Evolutionary conservation across 345 rosid species (phyloP).

Genomic region (Salix udensis): DNA sequence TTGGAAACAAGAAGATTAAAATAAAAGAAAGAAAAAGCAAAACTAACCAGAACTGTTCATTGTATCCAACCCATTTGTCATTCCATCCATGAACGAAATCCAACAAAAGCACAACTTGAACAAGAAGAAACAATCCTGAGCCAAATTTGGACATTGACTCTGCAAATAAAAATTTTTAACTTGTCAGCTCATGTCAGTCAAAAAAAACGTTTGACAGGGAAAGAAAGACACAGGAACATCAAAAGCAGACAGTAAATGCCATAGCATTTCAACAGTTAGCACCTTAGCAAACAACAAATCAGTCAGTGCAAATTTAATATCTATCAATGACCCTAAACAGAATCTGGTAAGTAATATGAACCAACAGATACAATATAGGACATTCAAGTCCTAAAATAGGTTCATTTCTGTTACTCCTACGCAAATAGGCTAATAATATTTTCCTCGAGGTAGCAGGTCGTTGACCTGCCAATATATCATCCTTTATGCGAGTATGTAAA

Average conservation of each 20-base stretch:
- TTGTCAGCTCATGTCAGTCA: not conserved
- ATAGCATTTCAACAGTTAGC: not conserved
- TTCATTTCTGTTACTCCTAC: not conserved
- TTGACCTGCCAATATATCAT: not conserved
- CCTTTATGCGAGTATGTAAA: not conserved
- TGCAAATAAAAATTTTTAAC: constrained; percentile 26
- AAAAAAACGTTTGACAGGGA: not conserved
- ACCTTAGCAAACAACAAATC: not conserved
- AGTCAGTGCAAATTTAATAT: not conserved
- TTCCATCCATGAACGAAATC: constrained; percentile 99
- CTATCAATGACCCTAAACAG: not conserved
- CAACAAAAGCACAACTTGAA: constrained; percentile 97
- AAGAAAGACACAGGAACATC: not conserved
- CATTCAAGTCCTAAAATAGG: not conserved
- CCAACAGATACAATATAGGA: not conserved
- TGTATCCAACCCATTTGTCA: constrained; percentile 97
- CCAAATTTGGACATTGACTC: constrained; percentile 92
- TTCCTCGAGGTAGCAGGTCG: not conserved
- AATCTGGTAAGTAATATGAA: not conserved
- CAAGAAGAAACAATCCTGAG: constrained; percentile 91
- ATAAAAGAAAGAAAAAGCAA: not conserved
- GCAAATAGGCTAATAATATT: not conserved
- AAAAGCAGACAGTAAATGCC: not conserved
- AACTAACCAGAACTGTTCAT: constrained; percentile 96
- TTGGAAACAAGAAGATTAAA: constrained; percentile 5